These are phyloP conservation scores for Pseudognaphalium luteoalbum DNA, from an alignment of 129 eudicot species.

Conservation along the genomic window DNA sequence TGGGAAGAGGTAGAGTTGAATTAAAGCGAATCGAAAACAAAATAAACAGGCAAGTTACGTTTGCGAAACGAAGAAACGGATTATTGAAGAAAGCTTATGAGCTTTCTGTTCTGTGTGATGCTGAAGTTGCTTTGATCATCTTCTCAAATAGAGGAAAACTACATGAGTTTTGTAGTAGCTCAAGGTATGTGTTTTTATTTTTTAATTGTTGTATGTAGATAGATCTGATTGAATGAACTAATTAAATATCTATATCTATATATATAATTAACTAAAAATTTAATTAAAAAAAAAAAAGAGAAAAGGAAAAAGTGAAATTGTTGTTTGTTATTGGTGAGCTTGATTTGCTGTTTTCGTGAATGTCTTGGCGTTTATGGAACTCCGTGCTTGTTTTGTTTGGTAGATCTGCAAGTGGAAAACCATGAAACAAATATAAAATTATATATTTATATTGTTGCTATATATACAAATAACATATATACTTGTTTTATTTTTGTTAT, in stretches of 20 bases:
- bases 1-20: conserved; percentile 92
- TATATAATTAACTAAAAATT: no score
- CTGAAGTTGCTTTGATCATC: conserved; percentile 81
- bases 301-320: conserved; percentile 6
- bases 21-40: conserved; percentile 84
- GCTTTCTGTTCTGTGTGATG: conserved; percentile 89
- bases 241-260: no score
- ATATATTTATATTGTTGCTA: conserved; percentile 29
- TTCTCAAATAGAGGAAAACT: conserved; percentile 91
- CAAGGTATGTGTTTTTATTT: conserved; percentile 49
- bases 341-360: conserved; percentile 60
- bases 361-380: conserved; percentile 61
- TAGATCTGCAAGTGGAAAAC: conserved; percentile 83
- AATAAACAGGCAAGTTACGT: conserved; percentile 85
- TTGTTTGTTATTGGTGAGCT: conserved; percentile 14
- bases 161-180: conserved; percentile 87
- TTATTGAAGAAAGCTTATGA: conserved; percentile 86
- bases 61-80: conserved; percentile 82
- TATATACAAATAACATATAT: conserved; percentile 34
- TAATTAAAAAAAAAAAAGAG: neutral
- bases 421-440: conserved; percentile 21
- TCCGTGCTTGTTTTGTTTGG: conserved; percentile 54
- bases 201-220: conserved; percentile 22
- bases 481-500: conserved; percentile 13
- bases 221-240: conserved; percentile 34